phyloP scores from a whole-genome alignment of 257 asterid species.

The Solanum ossicruentum region DNA sequence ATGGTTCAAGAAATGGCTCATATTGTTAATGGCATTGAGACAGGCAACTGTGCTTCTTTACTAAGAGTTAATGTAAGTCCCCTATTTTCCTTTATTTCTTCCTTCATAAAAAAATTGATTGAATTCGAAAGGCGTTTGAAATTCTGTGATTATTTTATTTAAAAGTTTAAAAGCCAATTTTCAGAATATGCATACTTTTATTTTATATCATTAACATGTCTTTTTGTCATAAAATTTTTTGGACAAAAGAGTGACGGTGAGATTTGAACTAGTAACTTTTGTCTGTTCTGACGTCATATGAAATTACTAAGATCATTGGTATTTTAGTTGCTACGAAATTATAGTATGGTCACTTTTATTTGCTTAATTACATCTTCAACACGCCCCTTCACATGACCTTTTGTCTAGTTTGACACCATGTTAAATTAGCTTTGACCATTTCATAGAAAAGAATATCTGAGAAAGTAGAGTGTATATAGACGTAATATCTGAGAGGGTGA shows the following conservation, averaged over 20 bases:
- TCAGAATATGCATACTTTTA: neutral
- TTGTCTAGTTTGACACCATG: neutral
- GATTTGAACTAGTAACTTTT: no score
- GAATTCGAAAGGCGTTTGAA: neutral
- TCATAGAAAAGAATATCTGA: neutral
- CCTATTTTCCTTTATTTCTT: neutral
- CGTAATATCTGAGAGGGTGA: neutral
- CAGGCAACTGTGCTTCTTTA: conserved; percentile 21
- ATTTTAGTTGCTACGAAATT: neutral
- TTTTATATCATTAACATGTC: neutral
- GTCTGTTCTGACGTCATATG: neutral
- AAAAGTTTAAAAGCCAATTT: neutral
- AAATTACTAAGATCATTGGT: neutral
- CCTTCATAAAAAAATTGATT: neutral
- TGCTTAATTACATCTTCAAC: no score
- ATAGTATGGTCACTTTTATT: no score
- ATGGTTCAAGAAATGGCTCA: conserved; percentile 19
- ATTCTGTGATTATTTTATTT: neutral
- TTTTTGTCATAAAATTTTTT: neutral
- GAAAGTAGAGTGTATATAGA: neutral
- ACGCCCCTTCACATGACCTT: neutral
- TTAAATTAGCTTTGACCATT: no score
- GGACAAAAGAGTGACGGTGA: neutral
- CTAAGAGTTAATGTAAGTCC: conserved; percentile 15
- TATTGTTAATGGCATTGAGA: conserved; percentile 19